These are phyloP conservation scores for Mycena albidolilacea DNA, from an alignment of 768 basidiomycete species.

Conservation along the genomic window DNA sequence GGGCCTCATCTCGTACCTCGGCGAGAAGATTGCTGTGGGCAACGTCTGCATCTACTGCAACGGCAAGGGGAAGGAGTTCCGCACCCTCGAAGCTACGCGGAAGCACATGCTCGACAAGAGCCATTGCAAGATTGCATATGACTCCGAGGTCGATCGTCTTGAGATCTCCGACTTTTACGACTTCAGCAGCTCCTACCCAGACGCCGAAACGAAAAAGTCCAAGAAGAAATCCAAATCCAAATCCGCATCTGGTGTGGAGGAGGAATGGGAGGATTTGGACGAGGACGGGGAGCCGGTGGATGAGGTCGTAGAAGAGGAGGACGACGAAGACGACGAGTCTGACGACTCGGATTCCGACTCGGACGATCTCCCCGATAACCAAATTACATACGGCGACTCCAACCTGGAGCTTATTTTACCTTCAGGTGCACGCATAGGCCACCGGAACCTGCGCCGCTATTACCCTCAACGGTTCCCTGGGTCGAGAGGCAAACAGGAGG, in stretches of 20 bases:
- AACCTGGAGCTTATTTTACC: conserved; percentile 92
- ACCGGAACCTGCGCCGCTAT: conserved; percentile 88
- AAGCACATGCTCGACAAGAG: conserved; percentile 97
- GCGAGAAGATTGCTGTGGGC: conserved; percentile 93
- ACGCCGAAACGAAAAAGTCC: conserved; percentile 46
- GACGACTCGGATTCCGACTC: conserved; percentile 52
- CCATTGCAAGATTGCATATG: conserved; percentile 97
- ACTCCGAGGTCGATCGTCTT: conserved; percentile 81
- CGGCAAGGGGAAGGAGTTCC: conserved; percentile 85
- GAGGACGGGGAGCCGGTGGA: conserved; percentile 50
- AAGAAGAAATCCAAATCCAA: conserved; percentile 41
- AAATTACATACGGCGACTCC: conserved; percentile 85
- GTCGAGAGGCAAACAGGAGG: conserved; percentile 62
- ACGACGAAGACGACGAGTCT: conserved; percentile 57
- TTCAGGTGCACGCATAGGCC: conserved; percentile 93
- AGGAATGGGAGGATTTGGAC: conserved; percentile 56
- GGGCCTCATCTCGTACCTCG: conserved; percentile 89
- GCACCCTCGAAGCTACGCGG: conserved; percentile 87
- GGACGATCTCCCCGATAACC: conserved; percentile 62
- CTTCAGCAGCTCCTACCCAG: conserved; percentile 86
- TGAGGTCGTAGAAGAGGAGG: conserved; percentile 53
- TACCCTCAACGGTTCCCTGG: conserved; percentile 86
- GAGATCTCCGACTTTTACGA: conserved; percentile 96
- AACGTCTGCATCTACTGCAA: conserved; percentile 96
- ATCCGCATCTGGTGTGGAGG: conserved; percentile 43